Conservation (phyloP, 345 rosid species). For the Salix udensis region DNA sequence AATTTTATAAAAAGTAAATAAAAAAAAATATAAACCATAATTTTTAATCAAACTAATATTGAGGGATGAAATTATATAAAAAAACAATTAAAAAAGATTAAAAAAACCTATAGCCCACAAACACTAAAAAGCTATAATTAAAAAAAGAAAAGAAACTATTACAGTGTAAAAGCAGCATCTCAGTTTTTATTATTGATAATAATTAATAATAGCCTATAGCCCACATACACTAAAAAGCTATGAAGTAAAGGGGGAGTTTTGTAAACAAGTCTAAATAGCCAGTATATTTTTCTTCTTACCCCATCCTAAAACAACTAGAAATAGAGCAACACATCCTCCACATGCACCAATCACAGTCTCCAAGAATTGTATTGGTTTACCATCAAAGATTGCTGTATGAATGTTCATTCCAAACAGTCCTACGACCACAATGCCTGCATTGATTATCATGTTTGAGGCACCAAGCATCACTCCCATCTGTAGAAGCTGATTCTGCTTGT, state of each 20-base stretch:
- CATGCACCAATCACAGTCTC: slow-evolving; percentile 31
- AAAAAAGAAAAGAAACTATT: too few species aligned
- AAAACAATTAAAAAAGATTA: too few species aligned
- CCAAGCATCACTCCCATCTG: slow-evolving; percentile 54
- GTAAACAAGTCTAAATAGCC: slow-evolving; percentile 23
- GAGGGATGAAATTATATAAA: not conserved
- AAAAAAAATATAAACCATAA: accelerated
- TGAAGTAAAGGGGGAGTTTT: too few species aligned
- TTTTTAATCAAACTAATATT: not conserved
- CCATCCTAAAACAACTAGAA: slow-evolving; percentile 39
- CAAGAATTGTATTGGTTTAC: slow-evolving; percentile 32
- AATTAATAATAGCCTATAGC: too few species aligned
- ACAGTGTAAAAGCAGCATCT: too few species aligned
- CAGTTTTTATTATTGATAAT: too few species aligned
- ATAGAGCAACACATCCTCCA: slow-evolving; percentile 32
- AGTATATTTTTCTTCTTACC: slow-evolving; percentile 39
- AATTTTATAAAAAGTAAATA: too few species aligned
- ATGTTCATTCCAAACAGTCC: slow-evolving; percentile 57
- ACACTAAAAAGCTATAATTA: too few species aligned
- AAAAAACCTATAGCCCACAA: too few species aligned
- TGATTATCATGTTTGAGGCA: slow-evolving; percentile 43
- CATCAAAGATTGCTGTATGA: slow-evolving; percentile 26
- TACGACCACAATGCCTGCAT: slow-evolving; percentile 43
- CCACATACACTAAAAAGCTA: too few species aligned
- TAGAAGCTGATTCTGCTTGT: slow-evolving; percentile 47